Base-by-base conservation (phyloP, 2,329 filamentous ascomycete genomes). In the Aphanocladium album region DNA sequence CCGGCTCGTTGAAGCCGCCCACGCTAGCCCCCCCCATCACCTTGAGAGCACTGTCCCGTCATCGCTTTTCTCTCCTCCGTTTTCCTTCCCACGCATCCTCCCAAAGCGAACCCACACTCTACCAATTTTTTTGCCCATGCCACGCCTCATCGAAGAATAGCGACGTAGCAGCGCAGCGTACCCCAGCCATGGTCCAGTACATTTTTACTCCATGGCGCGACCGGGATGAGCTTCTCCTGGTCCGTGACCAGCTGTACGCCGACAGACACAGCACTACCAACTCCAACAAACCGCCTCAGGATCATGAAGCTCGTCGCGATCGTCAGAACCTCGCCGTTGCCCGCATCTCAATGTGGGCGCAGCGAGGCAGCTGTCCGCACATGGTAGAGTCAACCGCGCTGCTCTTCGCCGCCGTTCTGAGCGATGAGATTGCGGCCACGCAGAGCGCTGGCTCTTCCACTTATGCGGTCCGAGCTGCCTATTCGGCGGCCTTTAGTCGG, bases 321-420 rank as follows among this genome's bases (percentile, higher is more conserved):
- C 52, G 19, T 53, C 76, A 78, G 67, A 74, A 79, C 62, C 66
- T 70, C 55, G 80, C 84, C 61, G 83, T 87, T 53, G 81, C 83
- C 55, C 78, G 81, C 55, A 84, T 87, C 53, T 81, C 82, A 46
- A 81, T 87, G 74, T 89, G 88, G 88, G 85, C 89, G 80, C 82
- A 88, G 68, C 84, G 89, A 70, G 87, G 87, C 64, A 85, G 85
- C 67, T 89, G 91, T 63, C 90, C 90, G 59, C 88, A 93, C 76
- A 80, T 91, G 73, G 83, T 93, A 58, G 90, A 93, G 74, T 89
- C 88, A 39, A 93, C 90, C 46, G 88, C 88, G 2, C 81, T 91
- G 64, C 78, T 95, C 62, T 84, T 84, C 65, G 85, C 89, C 63
- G 89, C 89, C 30, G 76, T 87, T 21, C 75, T 92, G 56, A 83